A percentile compares a stretch with the other conserved stretches of the same genome.
phyloP scores from a whole-genome alignment of 257 asterid genomes.

The Lavandula angustifolia region DNA sequence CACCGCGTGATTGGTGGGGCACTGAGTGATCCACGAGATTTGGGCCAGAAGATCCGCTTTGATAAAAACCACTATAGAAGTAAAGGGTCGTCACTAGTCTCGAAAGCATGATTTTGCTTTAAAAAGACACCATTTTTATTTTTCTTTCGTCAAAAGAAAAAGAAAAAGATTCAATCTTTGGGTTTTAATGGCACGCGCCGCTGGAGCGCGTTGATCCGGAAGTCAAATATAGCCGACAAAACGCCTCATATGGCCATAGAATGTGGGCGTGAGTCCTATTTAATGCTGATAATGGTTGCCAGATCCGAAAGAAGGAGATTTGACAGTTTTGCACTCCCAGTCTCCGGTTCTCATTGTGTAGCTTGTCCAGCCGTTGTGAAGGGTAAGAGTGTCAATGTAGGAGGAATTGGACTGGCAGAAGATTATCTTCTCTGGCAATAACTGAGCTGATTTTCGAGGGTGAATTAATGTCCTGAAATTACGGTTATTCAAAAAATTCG shows the following conservation, averaged over 20 bases:
- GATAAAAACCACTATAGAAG: conserved; percentile 21
- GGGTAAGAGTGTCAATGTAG: conserved; percentile 24
- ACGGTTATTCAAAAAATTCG: conserved; percentile 27
- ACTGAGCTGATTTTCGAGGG: conserved; percentile 14
- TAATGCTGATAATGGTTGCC: background rate
- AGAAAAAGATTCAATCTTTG: conserved; percentile 13
- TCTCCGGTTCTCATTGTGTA: background rate
- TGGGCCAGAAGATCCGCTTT: no score
- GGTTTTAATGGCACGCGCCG: conserved; percentile 34
- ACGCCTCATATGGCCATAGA: conserved; percentile 35
- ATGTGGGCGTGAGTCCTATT: conserved; percentile 27
- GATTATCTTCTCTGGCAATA: background rate
- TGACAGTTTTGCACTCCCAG: background rate
- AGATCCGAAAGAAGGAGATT: background rate
- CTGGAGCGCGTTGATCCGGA: conserved; percentile 30
- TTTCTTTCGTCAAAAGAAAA: conserved; percentile 13
- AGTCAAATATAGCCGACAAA: conserved; percentile 37
- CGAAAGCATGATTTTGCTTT: conserved; percentile 28
- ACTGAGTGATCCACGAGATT: no score
- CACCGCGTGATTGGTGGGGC: no score
- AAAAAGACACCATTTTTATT: conserved; percentile 40
- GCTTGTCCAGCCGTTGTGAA: background rate
- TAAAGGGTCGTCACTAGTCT: conserved; percentile 33
- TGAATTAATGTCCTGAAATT: conserved; percentile 22
- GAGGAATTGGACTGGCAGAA: background rate